Conservation (phyloP, 345 rosid genomes). For the Populus ilicifolia region DNA sequence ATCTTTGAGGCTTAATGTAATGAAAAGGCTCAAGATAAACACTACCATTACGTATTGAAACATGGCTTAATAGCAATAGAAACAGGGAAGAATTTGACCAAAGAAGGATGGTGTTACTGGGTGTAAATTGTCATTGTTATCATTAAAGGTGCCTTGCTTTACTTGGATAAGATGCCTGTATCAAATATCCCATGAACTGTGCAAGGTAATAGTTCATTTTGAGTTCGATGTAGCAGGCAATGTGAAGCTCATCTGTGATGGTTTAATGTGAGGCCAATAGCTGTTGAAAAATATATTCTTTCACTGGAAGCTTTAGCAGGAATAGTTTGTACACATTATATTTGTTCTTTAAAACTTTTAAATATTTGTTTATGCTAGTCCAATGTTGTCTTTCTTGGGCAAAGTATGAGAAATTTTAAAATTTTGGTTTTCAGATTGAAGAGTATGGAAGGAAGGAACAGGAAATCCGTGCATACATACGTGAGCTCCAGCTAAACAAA, state of each 20-base stretch:
- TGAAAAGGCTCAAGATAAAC: too few relatives aligned
- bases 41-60: too few relatives aligned
- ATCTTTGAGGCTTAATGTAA: too few relatives aligned
- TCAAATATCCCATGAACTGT: too few relatives aligned
- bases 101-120: too few relatives aligned
- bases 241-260: neutral
- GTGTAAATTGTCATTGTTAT: too few relatives aligned
- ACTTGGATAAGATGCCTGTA: too few relatives aligned
- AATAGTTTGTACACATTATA: neutral
- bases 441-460: constrained; percentile 42
- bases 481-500: constrained; percentile 50
- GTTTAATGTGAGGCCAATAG: neutral
- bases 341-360: neutral
- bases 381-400: constrained; percentile 1
- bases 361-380: neutral
- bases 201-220: neutral
- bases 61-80: too few relatives aligned
- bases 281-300: neutral
- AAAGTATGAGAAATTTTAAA: neutral
- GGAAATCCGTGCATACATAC: constrained; percentile 35
- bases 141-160: too few relatives aligned
- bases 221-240: neutral
- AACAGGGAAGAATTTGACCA: too few relatives aligned
- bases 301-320: neutral
- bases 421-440: constrained; percentile 47